Base-by-base conservation (phyloP, 2,329 filamentous ascomycete genomes). In the Diaporthe amygdali region DNA sequence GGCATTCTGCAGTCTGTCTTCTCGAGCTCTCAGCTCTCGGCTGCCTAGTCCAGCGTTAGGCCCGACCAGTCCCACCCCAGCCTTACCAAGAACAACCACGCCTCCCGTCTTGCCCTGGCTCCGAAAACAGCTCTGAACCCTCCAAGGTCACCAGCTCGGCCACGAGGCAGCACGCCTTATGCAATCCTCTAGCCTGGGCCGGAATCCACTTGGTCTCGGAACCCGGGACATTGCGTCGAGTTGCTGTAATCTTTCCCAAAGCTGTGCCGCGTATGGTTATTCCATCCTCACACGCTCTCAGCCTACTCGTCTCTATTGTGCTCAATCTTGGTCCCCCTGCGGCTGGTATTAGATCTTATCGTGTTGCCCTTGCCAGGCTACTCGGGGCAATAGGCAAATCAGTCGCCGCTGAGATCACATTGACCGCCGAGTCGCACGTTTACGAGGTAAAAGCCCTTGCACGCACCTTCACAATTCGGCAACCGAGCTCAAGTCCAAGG, bases 21-120 rank as follows among this genome's bases (percentile, higher is more conserved):
- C 27, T 46, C 37, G 17, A 63, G 41, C 59, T 68, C 25, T 32
- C n/a, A 27, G n/a, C 32, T 27, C 46, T 46, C 49, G 55, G 47
- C 47, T 66, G 15, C 37, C 14, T 47, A 17, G 30, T 49, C 25
- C 41, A 44, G 59, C 30, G 4, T 30, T 37, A 37, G 20, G 41
- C 41, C 59, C 59, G 6, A 22, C 5, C 27, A 63, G 56, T 63
- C 56, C 41, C 41, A 10, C 17, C 59, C 59, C 41, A 63, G 59
- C 59, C 59, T 63, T 63, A 47, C 59, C 59, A 47, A 47, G 44
- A 63, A 34, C 59, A 63, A 63, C 41, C 56, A 46, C 32, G 52
- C 52, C 32, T 55, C 25, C n/a, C 27, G 25, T 22, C 55, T 25
- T 41, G 55, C 37, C 20, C 22, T 37, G 25, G 55, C 27, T 44